Evolutionary conservation across 208 protist species (phyloP).

Genomic region (Blastocrithidia nonstop): DNA sequence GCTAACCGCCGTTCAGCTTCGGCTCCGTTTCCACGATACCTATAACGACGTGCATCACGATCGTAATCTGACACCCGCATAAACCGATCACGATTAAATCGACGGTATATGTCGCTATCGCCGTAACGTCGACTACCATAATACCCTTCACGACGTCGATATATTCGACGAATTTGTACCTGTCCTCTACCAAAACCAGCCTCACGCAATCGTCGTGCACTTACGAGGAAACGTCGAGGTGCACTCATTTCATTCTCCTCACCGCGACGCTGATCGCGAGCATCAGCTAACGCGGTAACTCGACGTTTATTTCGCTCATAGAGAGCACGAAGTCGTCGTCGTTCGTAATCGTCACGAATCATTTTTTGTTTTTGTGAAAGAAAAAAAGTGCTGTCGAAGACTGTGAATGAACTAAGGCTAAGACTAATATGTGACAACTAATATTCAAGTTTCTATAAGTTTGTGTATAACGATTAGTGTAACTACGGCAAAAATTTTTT

Average conservation of each 20-base stretch:
- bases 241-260: conserved; percentile 15
- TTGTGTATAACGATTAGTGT: too few species aligned
- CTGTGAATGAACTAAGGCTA: neutral
- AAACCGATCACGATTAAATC: conserved; percentile 53
- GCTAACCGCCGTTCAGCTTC: too few species aligned
- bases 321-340: conserved; percentile 54
- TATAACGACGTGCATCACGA: conserved; percentile 40
- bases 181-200: conserved; percentile 77
- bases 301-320: conserved; percentile 72
- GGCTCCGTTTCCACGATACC: too few species aligned
- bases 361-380: conserved; percentile 10
- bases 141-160: conserved; percentile 6
- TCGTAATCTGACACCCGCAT: conserved; percentile 53
- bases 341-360: conserved; percentile 53
- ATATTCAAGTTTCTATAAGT: too few species aligned
- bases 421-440: too few species aligned
- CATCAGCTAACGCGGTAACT: conserved; percentile 53
- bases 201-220: conserved; percentile 38
- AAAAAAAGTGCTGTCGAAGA: neutral
- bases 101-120: conserved; percentile 46
- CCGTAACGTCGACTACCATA: conserved; percentile 24
- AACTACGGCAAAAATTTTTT: too few species aligned
- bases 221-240: conserved; percentile 67
- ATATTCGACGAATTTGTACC: conserved; percentile 34
- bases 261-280: conserved; percentile 39